phyloP scores from a whole-genome alignment of 768 basidiomycete species.

The Lactarius hatsudake region DNA sequence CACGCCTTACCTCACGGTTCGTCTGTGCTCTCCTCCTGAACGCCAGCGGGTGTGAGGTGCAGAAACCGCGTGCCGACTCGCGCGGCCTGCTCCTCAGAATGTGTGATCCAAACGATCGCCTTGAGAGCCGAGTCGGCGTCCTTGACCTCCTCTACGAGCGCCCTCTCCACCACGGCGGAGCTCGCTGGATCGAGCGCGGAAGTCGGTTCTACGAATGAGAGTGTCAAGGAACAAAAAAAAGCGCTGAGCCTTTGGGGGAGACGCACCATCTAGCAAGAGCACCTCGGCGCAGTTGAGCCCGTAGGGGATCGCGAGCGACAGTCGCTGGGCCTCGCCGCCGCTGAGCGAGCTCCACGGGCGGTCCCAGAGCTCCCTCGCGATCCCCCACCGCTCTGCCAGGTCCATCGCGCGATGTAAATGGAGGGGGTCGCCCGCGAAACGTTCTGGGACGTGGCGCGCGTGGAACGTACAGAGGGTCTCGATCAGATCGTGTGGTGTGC shows the following conservation, averaged over 20 bases:
- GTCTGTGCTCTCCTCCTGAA: slow-evolving; percentile 30
- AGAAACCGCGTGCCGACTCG: slow-evolving; percentile 72
- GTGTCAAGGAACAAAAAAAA: neutral
- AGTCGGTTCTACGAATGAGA: slow-evolving; percentile 65
- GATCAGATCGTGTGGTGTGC: slow-evolving; percentile 75
- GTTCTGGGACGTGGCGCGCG: slow-evolving; percentile 38
- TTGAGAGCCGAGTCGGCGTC: slow-evolving; percentile 52
- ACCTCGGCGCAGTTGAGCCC: slow-evolving; percentile 75
- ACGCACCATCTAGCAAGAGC: slow-evolving; percentile 70
- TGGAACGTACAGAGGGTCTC: slow-evolving; percentile 50
- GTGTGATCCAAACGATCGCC: slow-evolving; percentile 85
- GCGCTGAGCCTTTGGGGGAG: neutral
- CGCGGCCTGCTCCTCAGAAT: slow-evolving; percentile 75
- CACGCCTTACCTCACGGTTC: neutral
- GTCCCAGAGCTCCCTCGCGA: slow-evolving; percentile 69
- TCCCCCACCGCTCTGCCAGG: slow-evolving; percentile 62
- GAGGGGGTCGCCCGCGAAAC: slow-evolving; percentile 27
- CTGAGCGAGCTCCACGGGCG: slow-evolving; percentile 77
- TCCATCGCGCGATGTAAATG: slow-evolving; percentile 38
- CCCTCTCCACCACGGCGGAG: slow-evolving; percentile 62
- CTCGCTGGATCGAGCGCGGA: slow-evolving; percentile 78
- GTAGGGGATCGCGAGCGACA: slow-evolving; percentile 73
- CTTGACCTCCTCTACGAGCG: slow-evolving; percentile 51
- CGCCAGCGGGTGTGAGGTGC: slow-evolving; percentile 34
- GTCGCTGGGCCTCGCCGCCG: slow-evolving; percentile 83